phyloP scores from a whole-genome alignment of 306 rosid species.

The Cicer bijugum region DNA sequence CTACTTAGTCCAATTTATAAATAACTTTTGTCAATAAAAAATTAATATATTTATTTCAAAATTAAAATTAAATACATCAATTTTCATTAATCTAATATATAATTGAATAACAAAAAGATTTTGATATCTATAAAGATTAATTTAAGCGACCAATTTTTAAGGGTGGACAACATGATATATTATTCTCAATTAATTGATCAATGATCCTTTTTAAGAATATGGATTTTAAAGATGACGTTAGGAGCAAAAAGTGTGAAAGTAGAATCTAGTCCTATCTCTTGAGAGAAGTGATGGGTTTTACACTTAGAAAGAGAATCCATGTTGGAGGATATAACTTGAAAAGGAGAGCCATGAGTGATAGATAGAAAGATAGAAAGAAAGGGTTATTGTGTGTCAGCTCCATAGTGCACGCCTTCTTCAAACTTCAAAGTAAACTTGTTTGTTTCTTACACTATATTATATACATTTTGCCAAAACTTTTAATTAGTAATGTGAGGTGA shows the following conservation, averaged over 20 bases:
- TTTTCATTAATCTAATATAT: too few relatives aligned
- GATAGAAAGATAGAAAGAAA: conserved; percentile 32
- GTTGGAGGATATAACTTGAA: conserved; percentile 68
- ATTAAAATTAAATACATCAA: too few relatives aligned
- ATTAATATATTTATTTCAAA: too few relatives aligned
- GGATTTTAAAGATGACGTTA: conserved; percentile 50
- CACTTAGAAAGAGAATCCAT: conserved; percentile 74
- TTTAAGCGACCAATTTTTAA: not conserved
- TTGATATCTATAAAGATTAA: too few relatives aligned
- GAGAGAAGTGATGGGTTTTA: conserved; percentile 78
- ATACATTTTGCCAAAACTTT: not conserved
- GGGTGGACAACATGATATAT: not conserved
- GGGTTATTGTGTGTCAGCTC: conserved; percentile 56
- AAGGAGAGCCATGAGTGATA: conserved; percentile 66
- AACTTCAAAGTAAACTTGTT: conserved; percentile 51
- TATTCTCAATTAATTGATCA: not conserved
- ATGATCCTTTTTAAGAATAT: not conserved
- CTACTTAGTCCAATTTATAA: too few relatives aligned
- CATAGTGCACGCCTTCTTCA: conserved; percentile 64
- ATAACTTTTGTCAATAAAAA: too few relatives aligned
- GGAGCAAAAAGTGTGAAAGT: conserved; percentile 60
- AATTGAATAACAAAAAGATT: too few relatives aligned
- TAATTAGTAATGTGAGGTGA: conserved; percentile 32
- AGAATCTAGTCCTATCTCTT: conserved; percentile 78
- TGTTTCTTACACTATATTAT: conserved; percentile 33